phyloP scores from a whole-genome alignment of 2,329 filamentous ascomycete genomes.

The Cercospora sp. region DNA sequence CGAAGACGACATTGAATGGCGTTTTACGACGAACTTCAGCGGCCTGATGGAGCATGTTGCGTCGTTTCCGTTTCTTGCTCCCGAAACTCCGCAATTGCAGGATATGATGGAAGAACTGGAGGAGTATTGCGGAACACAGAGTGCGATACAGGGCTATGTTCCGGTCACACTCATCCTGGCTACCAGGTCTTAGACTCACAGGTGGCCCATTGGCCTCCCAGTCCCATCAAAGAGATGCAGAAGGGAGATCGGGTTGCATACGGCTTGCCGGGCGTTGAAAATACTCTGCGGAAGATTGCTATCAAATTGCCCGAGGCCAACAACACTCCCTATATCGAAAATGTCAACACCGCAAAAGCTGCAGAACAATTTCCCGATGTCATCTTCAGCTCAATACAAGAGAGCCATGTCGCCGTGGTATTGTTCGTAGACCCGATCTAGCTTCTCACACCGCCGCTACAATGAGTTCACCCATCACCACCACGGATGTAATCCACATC shows the following conservation, averaged over 20 bases:
- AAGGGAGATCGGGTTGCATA: not conserved
- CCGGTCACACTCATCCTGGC: slow-evolving; percentile 1
- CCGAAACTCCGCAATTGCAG: not conserved
- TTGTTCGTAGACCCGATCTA: not conserved
- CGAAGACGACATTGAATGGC: not conserved
- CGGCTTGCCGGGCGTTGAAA: not conserved
- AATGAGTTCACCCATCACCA: not conserved
- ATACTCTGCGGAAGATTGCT: not conserved
- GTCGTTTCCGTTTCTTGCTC: not conserved
- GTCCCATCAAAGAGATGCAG: not conserved
- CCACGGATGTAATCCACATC: not conserved
- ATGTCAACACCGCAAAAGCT: not conserved
- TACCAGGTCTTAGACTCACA: not conserved
- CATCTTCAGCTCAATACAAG: not conserved
- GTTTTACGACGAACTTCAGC: not conserved
- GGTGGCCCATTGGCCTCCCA: not conserved
- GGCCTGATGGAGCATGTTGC: not conserved
- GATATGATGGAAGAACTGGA: not conserved
- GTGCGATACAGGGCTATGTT: not conserved
- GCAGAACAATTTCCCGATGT: not conserved
- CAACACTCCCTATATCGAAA: not conserved
- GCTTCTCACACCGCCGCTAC: not conserved
- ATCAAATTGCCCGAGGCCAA: not conserved
- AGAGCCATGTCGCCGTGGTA: no score
- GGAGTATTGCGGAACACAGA: not conserved